Evolutionary conservation across 1,284 basidiomycete genomes (phyloP), one percentile per base, ranked within the genome.

Genomic region (Psilocybe mexicana): DNA sequence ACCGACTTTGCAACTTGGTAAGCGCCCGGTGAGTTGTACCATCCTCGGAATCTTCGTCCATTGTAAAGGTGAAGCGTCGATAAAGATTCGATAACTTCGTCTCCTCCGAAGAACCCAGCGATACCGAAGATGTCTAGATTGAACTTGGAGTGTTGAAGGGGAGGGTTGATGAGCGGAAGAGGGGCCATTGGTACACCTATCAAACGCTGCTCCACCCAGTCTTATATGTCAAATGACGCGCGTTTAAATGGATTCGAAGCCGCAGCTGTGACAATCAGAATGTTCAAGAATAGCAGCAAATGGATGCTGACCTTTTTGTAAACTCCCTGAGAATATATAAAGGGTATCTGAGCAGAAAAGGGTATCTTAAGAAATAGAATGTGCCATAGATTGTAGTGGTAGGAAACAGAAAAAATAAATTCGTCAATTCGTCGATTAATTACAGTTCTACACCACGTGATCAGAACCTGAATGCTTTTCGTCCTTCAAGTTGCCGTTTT

Each of bases 1-100:
- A 61, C 58, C 43, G 60, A 61, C 49, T 63, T 63, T 28, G 61
- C 61, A 24, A 63, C 59, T 42, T 42, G 57, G 42, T 63, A 63
- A 47, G 57, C 58, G 10, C 61, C 61, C n/a, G 61, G 61, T 1
- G 61, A 63, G 40, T 63, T 63, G 47, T 63, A 63, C 59, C 59
- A 63, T 6, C 61, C 61, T 14, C 60, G 40, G 51, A 52, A 63
- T 28, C 54, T 54, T 14, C 61, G 51, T 12, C 57, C 59, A 2
- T 59, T 54, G 43, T 58, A 54, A 26, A 63, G 61, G 30, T 63
- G 61, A 6, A 63, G 54, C 28, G 54, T 59, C n/a, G 61, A 63
- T 57, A 63, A 61, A 28, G 61, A 59, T 3, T 59, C 59, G 26
- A 63, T 58, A 35, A 59, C 58, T 43, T 63, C 61, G 45, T 63